phyloP scores from a whole-genome alignment of 2,329 filamentous ascomycete genomes.

The Botrytis porri region DNA sequence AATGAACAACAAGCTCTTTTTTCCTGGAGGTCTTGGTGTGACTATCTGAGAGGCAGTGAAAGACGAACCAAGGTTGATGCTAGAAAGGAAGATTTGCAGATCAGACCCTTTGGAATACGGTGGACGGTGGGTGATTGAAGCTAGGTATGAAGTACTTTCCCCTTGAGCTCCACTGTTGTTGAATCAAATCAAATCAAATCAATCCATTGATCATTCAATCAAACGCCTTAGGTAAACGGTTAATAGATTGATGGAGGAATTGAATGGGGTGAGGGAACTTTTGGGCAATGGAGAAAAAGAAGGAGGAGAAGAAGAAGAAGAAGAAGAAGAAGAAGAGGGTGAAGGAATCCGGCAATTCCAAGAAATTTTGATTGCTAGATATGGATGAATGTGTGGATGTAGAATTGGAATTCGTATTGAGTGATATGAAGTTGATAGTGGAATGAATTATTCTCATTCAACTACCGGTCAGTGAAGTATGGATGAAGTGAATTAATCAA shows the following conservation, averaged over 20 bases:
- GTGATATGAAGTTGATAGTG: background rate
- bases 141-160: slow-evolving; percentile 13
- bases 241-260: background rate
- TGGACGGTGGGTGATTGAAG: slow-evolving; percentile 3
- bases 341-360: background rate
- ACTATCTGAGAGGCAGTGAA: background rate
- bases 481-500: background rate
- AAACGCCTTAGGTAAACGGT: background rate
- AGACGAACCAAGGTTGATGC: slow-evolving; percentile 13
- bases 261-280: background rate
- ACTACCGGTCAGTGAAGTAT: background rate
- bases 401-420: background rate
- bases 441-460: background rate
- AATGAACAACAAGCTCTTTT: background rate
- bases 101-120: slow-evolving; percentile 19
- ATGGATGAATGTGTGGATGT: background rate
- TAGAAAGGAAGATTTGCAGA: slow-evolving; percentile 14
- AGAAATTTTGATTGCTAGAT: background rate
- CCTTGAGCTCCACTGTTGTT: slow-evolving; percentile 5
- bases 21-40: background rate
- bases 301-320: background rate
- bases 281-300: background rate
- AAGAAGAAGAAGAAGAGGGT: background rate
- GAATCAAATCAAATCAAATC: slow-evolving; percentile 10
- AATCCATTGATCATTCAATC: slow-evolving; percentile 9